Percentiles rank a stretch among this genome's conserved stretches.
Evolutionary conservation across 2,329 filamentous ascomycete species (phyloP).

Genomic region (Myotisia sp.): DNA sequence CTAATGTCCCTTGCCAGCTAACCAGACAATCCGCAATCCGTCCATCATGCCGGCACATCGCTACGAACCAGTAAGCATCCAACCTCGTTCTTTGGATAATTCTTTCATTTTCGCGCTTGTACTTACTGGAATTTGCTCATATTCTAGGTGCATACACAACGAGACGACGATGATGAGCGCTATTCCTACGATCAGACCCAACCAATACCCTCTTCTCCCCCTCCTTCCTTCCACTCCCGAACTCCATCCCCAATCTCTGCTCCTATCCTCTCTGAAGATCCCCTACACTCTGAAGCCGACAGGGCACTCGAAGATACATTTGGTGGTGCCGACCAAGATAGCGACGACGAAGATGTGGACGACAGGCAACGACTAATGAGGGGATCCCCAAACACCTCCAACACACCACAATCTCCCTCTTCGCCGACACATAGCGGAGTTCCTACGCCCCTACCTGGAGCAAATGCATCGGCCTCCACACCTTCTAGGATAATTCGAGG

Average conservation of each 20-base stretch:
- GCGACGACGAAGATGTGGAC: conserved; percentile 55
- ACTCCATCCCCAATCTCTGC: conserved; percentile 51
- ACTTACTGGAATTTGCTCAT: conserved; percentile 7
- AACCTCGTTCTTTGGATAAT: conserved; percentile 6
- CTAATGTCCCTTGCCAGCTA: background rate
- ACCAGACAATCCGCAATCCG: background rate
- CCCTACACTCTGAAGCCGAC: conserved; percentile 47
- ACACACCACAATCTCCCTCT: background rate
- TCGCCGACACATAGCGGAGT: background rate
- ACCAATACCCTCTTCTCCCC: conserved; percentile 29
- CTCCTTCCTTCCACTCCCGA: conserved; percentile 77
- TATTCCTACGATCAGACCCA: conserved; percentile 20
- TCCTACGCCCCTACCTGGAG: conserved; percentile 1
- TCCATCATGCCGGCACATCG: conserved; percentile 34
- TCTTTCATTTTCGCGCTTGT: conserved; percentile 2
- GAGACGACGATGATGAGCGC: conserved; percentile 28
- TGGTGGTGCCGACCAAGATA: conserved; percentile 64
- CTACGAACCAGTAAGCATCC: conserved; percentile 32
- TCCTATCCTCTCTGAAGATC: conserved; percentile 40
- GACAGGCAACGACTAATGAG: conserved; percentile 79
- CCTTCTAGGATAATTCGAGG: conserved; percentile 28
- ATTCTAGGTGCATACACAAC: conserved; percentile 30
- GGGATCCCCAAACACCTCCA: conserved; percentile 33
- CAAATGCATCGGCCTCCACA: conserved; percentile 1
- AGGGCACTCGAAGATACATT: conserved; percentile 86